Base-by-base conservation (phyloP, 1,284 basidiomycete genomes). In the Malassezia brasiliensis region DNA sequence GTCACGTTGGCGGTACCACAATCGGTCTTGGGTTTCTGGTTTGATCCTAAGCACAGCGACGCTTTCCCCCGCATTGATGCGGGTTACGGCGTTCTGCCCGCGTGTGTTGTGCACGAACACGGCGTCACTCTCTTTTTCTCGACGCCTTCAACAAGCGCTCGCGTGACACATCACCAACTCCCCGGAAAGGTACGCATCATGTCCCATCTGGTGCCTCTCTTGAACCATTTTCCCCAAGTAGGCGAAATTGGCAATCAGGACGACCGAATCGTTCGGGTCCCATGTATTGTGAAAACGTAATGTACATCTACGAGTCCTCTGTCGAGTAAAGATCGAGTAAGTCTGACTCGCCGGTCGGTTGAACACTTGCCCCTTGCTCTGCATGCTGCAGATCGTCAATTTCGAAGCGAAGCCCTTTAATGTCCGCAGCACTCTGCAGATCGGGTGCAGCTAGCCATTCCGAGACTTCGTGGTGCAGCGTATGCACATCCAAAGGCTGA, bases 121-220 rank as follows among this genome's bases (percentile, higher is more conserved):
- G 6, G n/a, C 34, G 17, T 30, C 2, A 67, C 67, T 1, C 37
- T 67, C 11, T 64, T 69, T 49, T 70, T 63, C 40, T 61, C 63
- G 0, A 57, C 59, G 2, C 68, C 68, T 0, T 66, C 64, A 15
- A 64, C 67, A 34, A 66, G 63, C n/a, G 68, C 65, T 17, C 56
- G 68, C 12, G 68, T 70, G 8, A 70, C 68, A 20, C 65, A 67
- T 3, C 68, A 70, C 45, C 65, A 67, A 39, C 50, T 70, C 6
- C 51, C 61, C 5, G 68, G 63, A 31, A 70, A 70, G 48, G 59
- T 52, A 2, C 59, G 63, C 20, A 64, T 67, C 20, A 56, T 67
- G 10, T 49, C 53, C 1, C 56, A 61, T 34, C 50, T 67, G 8
- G 35, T 51, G 1, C 9, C 32, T 19, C 30, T 64, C 10, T 34